Evolutionary conservation across 495 filamentous ascomycete species (phyloP).

Genomic region (Neurospora sp.): DNA sequence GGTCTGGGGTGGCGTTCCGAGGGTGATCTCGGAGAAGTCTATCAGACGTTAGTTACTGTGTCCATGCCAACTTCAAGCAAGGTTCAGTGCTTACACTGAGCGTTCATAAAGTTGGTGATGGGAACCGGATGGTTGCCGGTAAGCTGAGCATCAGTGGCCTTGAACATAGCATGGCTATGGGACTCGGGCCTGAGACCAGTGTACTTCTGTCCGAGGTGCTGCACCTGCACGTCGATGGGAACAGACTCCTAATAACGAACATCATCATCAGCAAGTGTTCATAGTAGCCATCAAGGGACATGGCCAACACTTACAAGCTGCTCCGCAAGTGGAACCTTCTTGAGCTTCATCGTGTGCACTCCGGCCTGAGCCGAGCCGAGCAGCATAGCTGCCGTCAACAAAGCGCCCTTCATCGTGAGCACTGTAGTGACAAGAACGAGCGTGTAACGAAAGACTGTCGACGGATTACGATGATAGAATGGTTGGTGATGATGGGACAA

Average conservation of each 20-base stretch:
- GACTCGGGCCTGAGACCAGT: slow-evolving; percentile 70
- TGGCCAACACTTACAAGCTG: slow-evolving; percentile 62
- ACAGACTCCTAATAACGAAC: slow-evolving; percentile 48
- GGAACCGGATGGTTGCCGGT: slow-evolving; percentile 71
- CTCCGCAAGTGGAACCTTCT: slow-evolving; percentile 88
- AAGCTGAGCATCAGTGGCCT: slow-evolving; percentile 55
- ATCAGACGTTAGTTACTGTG: slow-evolving; percentile 1
- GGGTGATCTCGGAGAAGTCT: slow-evolving; percentile 95
- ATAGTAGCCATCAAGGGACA: background rate
- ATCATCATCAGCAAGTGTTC: slow-evolving; percentile 5
- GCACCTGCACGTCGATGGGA: slow-evolving; percentile 71
- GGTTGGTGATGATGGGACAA: background rate
- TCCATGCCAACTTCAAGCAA: background rate
- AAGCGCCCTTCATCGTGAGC: slow-evolving; percentile 70
- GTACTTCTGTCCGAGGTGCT: slow-evolving; percentile 82
- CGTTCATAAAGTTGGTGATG: slow-evolving; percentile 96
- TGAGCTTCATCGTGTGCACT: slow-evolving; percentile 88
- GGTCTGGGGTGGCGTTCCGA: slow-evolving; percentile 83
- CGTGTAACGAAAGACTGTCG: background rate
- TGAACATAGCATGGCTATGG: slow-evolving; percentile 67
- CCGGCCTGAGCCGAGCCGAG: slow-evolving; percentile 72
- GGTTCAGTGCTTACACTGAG: slow-evolving; percentile 66
- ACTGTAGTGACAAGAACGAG: slow-evolving; percentile 3
- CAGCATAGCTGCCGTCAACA: slow-evolving; percentile 69
- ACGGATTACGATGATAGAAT: background rate